Base-by-base conservation (phyloP, 257 asterid species). In the Ocimum tenuiflorum region DNA sequence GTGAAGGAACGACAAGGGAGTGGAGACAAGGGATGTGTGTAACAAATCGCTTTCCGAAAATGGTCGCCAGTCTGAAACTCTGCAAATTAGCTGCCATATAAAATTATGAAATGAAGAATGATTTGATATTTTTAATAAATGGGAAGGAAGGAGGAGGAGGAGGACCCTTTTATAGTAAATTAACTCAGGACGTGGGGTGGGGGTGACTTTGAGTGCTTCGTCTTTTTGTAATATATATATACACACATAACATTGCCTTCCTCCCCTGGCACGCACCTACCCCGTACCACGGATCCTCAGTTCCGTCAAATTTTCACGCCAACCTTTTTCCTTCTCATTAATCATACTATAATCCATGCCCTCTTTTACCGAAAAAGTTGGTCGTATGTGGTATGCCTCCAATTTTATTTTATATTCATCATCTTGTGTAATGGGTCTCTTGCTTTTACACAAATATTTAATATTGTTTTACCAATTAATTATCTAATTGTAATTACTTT, bases 11-110 rank as follows among this genome's bases (percentile, higher is more conserved):
- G 65, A 41, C 15, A 63, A 47, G 31, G 33, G 75, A 23, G 31
- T 54, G 43, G 20, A 39, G 54, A 20, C 79, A 64, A 18, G 39
- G 73, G 73, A 83, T 76, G 77, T 60, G 78, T 68, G 71, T 31
- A 8, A 74, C 60, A 22, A 85, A 62, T 61, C 81, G 83, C 70
- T 78, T 85, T 23, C 83, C 91, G 23, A 82, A 63, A 73, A 53
- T 77, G 64, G 77, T 79, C 73, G 76, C 80, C 72, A 85, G 62
- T 75, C 70, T 63, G 47, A 78, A 75, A 29, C 72, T 54, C 78
- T 73, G 83, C 75, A 81, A 68, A 79, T 77, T 77, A 75, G 81
- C 82, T 71, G 89, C 89, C 89, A 84, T 83, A 73, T 81, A 83
- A 81, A n/a, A n/a, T n/a, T n/a, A n/a, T n/a, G n/a, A n/a, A n/a